Conservation (phyloP, 208 protist genomes). For the Trypanosoma scelopori region DNA sequence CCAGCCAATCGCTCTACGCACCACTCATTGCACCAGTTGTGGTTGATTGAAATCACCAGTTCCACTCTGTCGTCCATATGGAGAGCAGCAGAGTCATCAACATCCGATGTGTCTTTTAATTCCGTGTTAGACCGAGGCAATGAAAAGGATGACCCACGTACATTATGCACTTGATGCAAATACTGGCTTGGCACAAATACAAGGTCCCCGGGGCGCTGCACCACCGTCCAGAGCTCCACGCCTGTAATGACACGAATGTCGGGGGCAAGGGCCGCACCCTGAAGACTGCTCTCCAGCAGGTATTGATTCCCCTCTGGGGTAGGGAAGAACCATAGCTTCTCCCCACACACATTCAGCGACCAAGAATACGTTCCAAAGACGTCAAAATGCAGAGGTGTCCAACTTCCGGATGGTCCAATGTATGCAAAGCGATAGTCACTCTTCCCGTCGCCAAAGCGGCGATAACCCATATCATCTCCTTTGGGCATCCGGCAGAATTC, state of each 20-base stretch:
- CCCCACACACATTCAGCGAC: slow-evolving; percentile 85
- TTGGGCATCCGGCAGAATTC: slow-evolving; percentile 35
- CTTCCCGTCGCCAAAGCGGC: slow-evolving; percentile 54
- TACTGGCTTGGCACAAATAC: slow-evolving; percentile 83
- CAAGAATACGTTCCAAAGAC: slow-evolving; percentile 89
- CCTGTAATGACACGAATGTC: slow-evolving; percentile 67
- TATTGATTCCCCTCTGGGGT: slow-evolving; percentile 42
- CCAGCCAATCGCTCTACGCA: slow-evolving; percentile 58
- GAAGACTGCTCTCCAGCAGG: slow-evolving; percentile 32
- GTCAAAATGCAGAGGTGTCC: slow-evolving; percentile 83
- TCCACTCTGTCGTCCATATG: slow-evolving; percentile 11
- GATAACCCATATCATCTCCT: background rate
- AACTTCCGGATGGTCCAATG: slow-evolving; percentile 61
- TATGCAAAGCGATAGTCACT: slow-evolving; percentile 88
- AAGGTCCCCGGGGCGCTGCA: slow-evolving; percentile 75
- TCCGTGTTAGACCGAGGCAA: slow-evolving; percentile 1
- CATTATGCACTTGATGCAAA: slow-evolving; percentile 86
- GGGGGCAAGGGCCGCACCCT: slow-evolving; percentile 39
- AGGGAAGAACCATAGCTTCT: slow-evolving; percentile 87
- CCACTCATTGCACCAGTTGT: slow-evolving; percentile 88
- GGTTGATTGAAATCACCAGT: slow-evolving; percentile 78
- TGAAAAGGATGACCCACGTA: slow-evolving; percentile 41
- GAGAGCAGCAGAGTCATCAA: background rate
- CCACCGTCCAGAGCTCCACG: slow-evolving; percentile 40
- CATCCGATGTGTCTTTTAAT: background rate